phyloP scores from a whole-genome alignment of 1,139 yeast species.

The Wickerhamomyces sp. region DNA sequence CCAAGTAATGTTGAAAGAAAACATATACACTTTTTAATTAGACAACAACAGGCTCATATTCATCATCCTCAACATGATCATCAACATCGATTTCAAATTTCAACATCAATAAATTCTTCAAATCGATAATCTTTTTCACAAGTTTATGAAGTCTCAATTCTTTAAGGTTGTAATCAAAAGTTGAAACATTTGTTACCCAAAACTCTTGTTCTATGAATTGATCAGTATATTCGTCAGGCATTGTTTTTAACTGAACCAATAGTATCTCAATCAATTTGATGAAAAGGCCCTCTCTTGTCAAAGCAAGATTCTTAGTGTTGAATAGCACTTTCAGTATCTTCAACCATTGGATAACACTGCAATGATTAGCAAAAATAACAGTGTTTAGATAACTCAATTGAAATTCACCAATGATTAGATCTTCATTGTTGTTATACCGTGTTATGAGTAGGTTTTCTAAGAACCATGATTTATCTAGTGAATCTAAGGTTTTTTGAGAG shows the following conservation, averaged over 20 bases:
- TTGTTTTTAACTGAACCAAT: slow-evolving; percentile 26
- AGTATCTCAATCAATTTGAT: slow-evolving; percentile 26
- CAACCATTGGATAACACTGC: slow-evolving; percentile 42
- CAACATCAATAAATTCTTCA: slow-evolving; percentile 11
- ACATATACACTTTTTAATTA: slow-evolving; percentile 14
- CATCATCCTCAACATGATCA: slow-evolving; percentile 18
- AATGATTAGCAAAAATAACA: slow-evolving; percentile 38
- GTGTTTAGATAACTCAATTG: slow-evolving; percentile 34
- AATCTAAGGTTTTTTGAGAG: slow-evolving; percentile 32
- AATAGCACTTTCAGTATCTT: slow-evolving; percentile 31
- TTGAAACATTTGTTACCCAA: slow-evolving; percentile 13
- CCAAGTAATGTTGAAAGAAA: slow-evolving; percentile 15
- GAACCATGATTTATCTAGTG: slow-evolving; percentile 41
- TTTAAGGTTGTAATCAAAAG: slow-evolving; percentile 20
- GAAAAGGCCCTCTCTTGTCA: slow-evolving; percentile 14
- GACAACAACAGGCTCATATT: slow-evolving; percentile 21
- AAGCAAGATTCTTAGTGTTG: slow-evolving; percentile 23
- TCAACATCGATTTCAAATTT: slow-evolving; percentile 16
- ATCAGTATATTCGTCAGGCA: slow-evolving; percentile 36
- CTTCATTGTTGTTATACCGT: slow-evolving; percentile 19
- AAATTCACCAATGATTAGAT: slow-evolving; percentile 34
- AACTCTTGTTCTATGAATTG: slow-evolving; percentile 24
- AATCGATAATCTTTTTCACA: slow-evolving; percentile 9
- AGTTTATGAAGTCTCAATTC: slow-evolving; percentile 12
- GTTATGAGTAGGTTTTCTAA: slow-evolving; percentile 27